phyloP scores from a whole-genome alignment of 2,329 filamentous ascomycete genomes.

The Chrysosporium queenslandicum region DNA sequence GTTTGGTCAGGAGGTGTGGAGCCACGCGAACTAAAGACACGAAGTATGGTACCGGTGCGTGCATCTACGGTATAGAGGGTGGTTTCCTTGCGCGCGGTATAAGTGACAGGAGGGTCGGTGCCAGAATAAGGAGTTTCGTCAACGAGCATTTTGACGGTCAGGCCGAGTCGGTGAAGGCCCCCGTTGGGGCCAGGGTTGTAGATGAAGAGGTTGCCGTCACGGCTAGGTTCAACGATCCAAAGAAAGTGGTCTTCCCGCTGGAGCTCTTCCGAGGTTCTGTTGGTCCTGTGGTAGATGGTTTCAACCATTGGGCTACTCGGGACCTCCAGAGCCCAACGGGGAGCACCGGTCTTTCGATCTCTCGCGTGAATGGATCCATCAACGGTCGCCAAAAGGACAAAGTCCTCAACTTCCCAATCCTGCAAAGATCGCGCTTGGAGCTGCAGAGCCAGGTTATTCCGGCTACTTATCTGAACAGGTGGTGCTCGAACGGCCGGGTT shows the following conservation, averaged over 20 bases:
- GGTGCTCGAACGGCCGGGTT: slow-evolving; percentile 81
- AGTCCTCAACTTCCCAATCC: slow-evolving; percentile 99
- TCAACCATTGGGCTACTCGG: slow-evolving; percentile 77
- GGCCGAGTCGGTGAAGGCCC: slow-evolving; percentile 39
- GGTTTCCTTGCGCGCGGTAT: slow-evolving; percentile 84
- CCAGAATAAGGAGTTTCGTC: slow-evolving; percentile 71
- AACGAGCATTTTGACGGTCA: slow-evolving; percentile 64
- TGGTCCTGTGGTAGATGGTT: slow-evolving; percentile 67
- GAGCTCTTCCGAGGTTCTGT: slow-evolving; percentile 52
- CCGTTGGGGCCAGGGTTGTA: slow-evolving; percentile 57
- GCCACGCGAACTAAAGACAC: slow-evolving; percentile 70
- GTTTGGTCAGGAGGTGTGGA: slow-evolving; percentile 61
- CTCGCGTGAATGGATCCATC: slow-evolving; percentile 90
- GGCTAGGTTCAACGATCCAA: slow-evolving; percentile 89
- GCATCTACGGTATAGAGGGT: slow-evolving; percentile 84
- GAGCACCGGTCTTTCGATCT: slow-evolving; percentile 74
- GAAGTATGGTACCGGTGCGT: slow-evolving; percentile 67
- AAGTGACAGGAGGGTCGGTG: slow-evolving; percentile 67
- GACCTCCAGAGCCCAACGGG: slow-evolving; percentile 75
- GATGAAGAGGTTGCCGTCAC: slow-evolving; percentile 77
- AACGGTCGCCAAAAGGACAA: slow-evolving; percentile 99
- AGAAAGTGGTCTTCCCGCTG: slow-evolving; percentile 68
- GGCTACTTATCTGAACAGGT: slow-evolving; percentile 59
- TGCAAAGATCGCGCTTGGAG: slow-evolving; percentile 91
- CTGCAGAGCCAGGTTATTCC: slow-evolving; percentile 65